phyloP scores from a whole-genome alignment of 2,329 filamentous ascomycete genomes.

The Aspergillus nomiae region DNA sequence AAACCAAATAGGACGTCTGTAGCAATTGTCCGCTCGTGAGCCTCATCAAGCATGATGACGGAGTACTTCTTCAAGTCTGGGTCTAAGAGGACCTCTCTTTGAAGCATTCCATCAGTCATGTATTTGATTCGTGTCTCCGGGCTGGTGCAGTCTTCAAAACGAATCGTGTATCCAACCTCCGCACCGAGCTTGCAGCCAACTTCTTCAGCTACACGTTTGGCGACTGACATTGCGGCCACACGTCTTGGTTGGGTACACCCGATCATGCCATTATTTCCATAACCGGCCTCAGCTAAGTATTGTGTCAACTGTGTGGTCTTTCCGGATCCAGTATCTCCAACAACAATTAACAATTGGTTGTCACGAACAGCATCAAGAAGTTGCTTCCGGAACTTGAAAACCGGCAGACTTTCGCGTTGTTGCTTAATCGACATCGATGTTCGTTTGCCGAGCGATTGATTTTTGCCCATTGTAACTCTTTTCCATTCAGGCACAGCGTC shows the following conservation, averaged over 20 bases:
- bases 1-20: constrained; percentile 95
- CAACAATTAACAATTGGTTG: constrained; percentile 92
- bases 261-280: constrained; percentile 82
- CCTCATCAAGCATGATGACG: constrained; percentile 97
- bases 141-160: constrained; percentile 92
- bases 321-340: constrained; percentile 94
- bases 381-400: constrained; percentile 84
- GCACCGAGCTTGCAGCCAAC: constrained; percentile 87
- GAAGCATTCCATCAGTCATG: constrained; percentile 98
- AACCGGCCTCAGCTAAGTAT: constrained; percentile 90
- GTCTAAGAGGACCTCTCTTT: constrained; percentile 91
- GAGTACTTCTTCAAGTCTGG: constrained; percentile 87
- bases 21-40: constrained; percentile 93
- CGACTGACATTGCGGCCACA: constrained; percentile 96
- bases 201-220: constrained; percentile 94
- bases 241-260: constrained; percentile 96
- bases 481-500: constrained; percentile 92
- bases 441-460: constrained; percentile 79
- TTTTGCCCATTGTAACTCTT: constrained; percentile 74
- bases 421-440: constrained; percentile 93
- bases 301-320: constrained; percentile 98
- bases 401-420: constrained; percentile 84
- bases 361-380: constrained; percentile 82
- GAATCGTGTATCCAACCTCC: constrained; percentile 95
- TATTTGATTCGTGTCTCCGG: constrained; percentile 94